Evolutionary conservation across 495 filamentous ascomycete genomes (phyloP), one percentile per base, ranked within the genome.

Genomic region (Penicillium diatomitis): DNA sequence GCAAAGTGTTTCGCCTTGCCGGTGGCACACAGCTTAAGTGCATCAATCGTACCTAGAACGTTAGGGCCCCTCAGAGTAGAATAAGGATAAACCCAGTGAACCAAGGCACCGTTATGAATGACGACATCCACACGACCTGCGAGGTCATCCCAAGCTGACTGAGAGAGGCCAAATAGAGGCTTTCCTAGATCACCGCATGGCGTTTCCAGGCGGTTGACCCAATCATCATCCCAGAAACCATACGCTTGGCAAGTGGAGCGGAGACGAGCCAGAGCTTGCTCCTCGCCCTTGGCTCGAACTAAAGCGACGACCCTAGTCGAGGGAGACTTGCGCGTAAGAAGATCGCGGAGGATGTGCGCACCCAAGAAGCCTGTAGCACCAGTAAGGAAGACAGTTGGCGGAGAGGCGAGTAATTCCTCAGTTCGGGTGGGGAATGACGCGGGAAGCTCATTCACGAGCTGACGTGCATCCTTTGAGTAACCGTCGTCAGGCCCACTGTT

Each of bases 321-420:
- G n/a, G 75, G 76, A 1, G 69, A 62, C 32, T 68, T 71, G 34
- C 85, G 74, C 8, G 74, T 71, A 0, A 96, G 73, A 7, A 96
- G 63, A 31, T 95, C 87, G 11, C 70, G 75, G 5, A 97, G 72
- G 27, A 96, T 77, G 52, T 86, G 90, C 0, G 86, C 81, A 27
- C 92, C 92, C 5, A 96, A 65, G 71, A 96, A 97, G 6, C 91
- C 91, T 32, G 92, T 96, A 0, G 86, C 88, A 32, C 91, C 92
- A 9, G 92, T 96, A 5, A 96, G 71, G 60, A 98, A 84, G 12
- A 91, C 71, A 0, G 83, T 90, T 4, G 74, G 60, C 36, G 69
- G 66, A 28, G 51, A 46, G 35, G 62, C 38, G 11, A 57, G 60
- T 55, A 68, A 56, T 6, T 56, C 35, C 36, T 64, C 56, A 0